Base-by-base conservation (phyloP, 2,329 filamentous ascomycete species). In the Aspergillus hiratsukae region DNA sequence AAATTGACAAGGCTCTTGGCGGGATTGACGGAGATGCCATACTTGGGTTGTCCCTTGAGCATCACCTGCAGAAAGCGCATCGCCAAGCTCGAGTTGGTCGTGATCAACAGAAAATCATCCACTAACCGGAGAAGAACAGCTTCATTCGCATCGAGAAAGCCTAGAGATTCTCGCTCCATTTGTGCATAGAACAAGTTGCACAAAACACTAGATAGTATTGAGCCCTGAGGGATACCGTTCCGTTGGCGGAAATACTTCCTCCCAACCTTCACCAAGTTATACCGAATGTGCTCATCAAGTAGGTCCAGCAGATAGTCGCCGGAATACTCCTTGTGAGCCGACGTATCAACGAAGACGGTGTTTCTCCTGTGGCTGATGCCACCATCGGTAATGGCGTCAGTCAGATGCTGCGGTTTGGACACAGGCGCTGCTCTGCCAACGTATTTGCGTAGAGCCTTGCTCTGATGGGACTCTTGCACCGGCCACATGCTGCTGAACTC, bases 111-210 rank as follows among this genome's bases (percentile, higher is more conserved):
- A 64, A 97, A 99, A 67, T 99, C 94, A 64, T 99, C 94, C 45
- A 96, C 90, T 9, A 97, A 81, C 17, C 94, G 83, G 52, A 97
- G 73, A 7, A 99, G 78, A 2, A 97, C 73, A 50, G 83, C 87
- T 35, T 87, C 77, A n/a, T 72, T 68, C 0, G 75, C 67, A 17
- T 78, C 64, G 2, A 94, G 74, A 67, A 97, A 97, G 0, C 67
- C 69, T 2, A 97, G 78, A 14, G 87, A 77, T 27, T 85, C 80
- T 6, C 75, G 75, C 72, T 99, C 94, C 1, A 97, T 82, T 60
- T 94, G 86, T 5, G 90, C 92, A 69, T 99, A 99, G 72, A 97
- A 97, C 74, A 96, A 93, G 74, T 91, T 97, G 79, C 94, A 97
- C 4, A 99, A 80, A 43, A 91, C 80, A 46, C 88, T 89, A 0